Evolutionary conservation across 441 rosid species (phyloP).

Genomic region (Syzygium syzygioides): DNA sequence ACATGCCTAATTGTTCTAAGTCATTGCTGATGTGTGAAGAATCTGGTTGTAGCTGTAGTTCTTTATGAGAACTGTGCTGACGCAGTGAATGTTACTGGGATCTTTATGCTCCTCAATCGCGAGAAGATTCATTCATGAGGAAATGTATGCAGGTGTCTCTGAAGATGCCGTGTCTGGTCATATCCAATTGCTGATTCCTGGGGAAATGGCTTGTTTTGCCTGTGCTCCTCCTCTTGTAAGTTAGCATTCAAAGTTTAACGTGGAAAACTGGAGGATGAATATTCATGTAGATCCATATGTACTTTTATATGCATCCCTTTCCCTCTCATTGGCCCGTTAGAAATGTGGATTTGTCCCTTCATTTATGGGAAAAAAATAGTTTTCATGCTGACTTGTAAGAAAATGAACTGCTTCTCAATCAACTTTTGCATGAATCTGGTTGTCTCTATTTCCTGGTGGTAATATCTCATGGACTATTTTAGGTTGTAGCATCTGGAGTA

Average conservation of each 20-base stretch:
- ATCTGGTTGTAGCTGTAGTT: not conserved
- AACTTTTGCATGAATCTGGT: not conserved
- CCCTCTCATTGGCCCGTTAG: not conserved
- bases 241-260: not conserved
- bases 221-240: constrained; percentile 94
- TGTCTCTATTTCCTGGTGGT: not conserved
- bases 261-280: not conserved
- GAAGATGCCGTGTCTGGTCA: constrained; percentile 99
- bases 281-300: not conserved
- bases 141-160: constrained; percentile 65
- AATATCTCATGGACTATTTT: not conserved
- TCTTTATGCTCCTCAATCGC: not conserved
- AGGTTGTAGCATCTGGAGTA: constrained; percentile 97
- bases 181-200: constrained; percentile 88
- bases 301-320: not conserved
- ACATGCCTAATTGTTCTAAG: not conserved
- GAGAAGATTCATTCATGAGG: constrained; percentile 2
- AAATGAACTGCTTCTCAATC: not conserved
- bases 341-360: not conserved
- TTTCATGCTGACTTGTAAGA: not conserved
- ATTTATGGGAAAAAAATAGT: not conserved
- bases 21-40: not conserved
- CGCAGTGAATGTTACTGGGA: not conserved
- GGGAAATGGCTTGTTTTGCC: constrained; percentile 98
- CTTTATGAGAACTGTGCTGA: not conserved